These are phyloP conservation scores for Monilinia fructicola DNA, from an alignment of 2,329 filamentous ascomycete genomes.

Conservation along the genomic window DNA sequence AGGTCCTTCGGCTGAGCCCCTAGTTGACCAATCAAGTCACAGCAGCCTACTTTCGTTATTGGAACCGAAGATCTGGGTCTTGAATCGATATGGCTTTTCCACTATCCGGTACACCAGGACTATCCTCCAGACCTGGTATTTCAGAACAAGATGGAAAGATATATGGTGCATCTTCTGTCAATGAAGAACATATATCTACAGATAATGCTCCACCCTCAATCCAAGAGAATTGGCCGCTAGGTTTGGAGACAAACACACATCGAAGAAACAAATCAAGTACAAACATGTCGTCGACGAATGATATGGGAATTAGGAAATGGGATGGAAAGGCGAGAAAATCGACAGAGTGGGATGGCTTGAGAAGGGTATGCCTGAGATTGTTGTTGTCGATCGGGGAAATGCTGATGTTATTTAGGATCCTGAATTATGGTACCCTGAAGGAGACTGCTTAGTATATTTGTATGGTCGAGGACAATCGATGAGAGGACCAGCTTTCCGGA, in stretches of 20 bases:
- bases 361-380: conserved; percentile 43
- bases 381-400: background rate
- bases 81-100: background rate
- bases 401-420: conserved; percentile 55
- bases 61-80: background rate
- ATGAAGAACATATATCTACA: conserved; percentile 6
- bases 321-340: conserved; percentile 41
- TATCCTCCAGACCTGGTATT: background rate
- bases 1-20: conserved; percentile 2
- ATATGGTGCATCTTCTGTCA: conserved; percentile 4
- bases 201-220: background rate
- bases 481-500: conserved; percentile 65
- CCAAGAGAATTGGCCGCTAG: conserved; percentile 21
- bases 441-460: conserved; percentile 69
- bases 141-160: conserved; percentile 8
- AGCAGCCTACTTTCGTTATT: conserved; percentile 6
- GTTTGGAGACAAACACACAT: conserved; percentile 7
- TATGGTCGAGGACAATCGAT: conserved; percentile 64
- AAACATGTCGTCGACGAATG: conserved; percentile 24
- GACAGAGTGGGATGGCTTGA: conserved; percentile 47
- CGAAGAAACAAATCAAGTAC: conserved; percentile 12
- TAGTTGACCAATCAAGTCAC: conserved; percentile 5
- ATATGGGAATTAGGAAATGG: conserved; percentile 41
- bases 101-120: background rate
- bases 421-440: conserved; percentile 67